These are phyloP conservation scores for Fomitiporia mediterranea DNA, from an alignment of 1,284 basidiomycete species.

Conservation along the genomic window DNA sequence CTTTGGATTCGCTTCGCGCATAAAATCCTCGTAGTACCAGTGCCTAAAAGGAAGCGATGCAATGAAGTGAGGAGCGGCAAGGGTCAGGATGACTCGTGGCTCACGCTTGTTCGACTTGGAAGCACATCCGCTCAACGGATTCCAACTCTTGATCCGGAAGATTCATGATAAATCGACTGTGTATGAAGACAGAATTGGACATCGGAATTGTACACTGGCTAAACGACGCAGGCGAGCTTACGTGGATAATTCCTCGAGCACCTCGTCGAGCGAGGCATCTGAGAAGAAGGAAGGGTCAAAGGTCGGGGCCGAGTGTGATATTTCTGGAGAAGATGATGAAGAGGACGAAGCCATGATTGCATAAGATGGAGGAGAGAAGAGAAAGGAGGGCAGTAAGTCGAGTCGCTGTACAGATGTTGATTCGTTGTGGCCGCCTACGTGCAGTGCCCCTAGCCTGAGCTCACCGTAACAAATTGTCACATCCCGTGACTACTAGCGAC, in stretches of 20 bases:
- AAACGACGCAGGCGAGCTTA: constrained; percentile 29
- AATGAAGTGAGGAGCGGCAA: constrained; percentile 9
- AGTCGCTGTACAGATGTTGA: constrained; percentile 12
- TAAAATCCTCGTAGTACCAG: constrained; percentile 99
- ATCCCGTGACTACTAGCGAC: background rate
- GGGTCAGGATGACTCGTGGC: constrained; percentile 32
- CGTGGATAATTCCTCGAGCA: constrained; percentile 89
- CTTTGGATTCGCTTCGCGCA: constrained; percentile 84
- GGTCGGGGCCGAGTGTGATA: constrained; percentile 45
- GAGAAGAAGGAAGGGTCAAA: constrained; percentile 49
- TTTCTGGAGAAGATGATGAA: constrained; percentile 67
- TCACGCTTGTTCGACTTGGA: constrained; percentile 99
- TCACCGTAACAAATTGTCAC: background rate
- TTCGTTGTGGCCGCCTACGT: background rate
- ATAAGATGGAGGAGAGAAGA: constrained; percentile 11
- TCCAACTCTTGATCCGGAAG: constrained; percentile 91
- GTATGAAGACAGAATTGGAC: constrained; percentile 17
- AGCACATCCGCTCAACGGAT: constrained; percentile 91
- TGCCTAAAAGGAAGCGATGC: constrained; percentile 52
- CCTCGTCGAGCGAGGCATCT: constrained; percentile 66
- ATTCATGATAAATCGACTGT: constrained; percentile 95
- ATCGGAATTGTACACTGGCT: constrained; percentile 14
- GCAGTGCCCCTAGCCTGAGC: background rate
- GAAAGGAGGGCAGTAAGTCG: constrained; percentile 2
- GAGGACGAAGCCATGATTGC: constrained; percentile 48